Evolutionary conservation across 495 filamentous ascomycete species (phyloP).

Genomic region (Lepidopterella palustris): DNA sequence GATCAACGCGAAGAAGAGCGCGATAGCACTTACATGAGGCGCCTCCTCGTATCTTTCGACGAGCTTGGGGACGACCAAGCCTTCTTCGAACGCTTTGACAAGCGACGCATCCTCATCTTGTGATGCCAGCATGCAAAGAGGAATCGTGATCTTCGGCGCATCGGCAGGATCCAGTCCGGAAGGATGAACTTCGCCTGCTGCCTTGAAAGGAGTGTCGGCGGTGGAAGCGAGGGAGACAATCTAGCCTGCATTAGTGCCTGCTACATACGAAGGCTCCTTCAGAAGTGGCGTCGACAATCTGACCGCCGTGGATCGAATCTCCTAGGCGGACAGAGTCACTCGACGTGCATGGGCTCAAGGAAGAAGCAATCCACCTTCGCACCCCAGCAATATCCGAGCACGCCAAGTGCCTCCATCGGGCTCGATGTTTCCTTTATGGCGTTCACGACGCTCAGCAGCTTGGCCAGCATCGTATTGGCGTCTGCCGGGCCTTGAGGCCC

Average conservation of each 20-base stretch:
- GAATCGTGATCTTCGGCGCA: conserved; percentile 36
- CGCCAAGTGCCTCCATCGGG: conserved; percentile 66
- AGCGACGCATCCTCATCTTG: conserved; percentile 51
- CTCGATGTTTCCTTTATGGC: conserved; percentile 42
- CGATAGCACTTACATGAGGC: not conserved
- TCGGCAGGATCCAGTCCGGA: conserved; percentile 79
- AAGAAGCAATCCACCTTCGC: conserved; percentile 15
- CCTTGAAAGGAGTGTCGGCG: conserved; percentile 57
- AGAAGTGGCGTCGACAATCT: no score
- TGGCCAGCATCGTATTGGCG: conserved; percentile 56
- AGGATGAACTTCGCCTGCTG: conserved; percentile 66
- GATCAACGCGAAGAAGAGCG: not conserved
- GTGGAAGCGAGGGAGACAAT: conserved; percentile 53
- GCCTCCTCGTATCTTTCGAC: conserved; percentile 65
- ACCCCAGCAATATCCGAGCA: conserved; percentile 89
- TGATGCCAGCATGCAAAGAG: conserved; percentile 37
- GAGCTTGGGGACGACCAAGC: conserved; percentile 57
- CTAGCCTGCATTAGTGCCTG: conserved; percentile 22
- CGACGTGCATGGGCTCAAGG: not conserved
- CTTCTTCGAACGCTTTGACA: conserved; percentile 61
- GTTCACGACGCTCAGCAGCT: conserved; percentile 50
- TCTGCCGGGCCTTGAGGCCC: conserved; percentile 56
- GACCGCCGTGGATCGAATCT: no score
- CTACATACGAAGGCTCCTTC: no score
- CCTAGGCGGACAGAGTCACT: no score